Conservation (phyloP, 2,329 filamentous ascomycete species). For the Colletotrichum trifolii region DNA sequence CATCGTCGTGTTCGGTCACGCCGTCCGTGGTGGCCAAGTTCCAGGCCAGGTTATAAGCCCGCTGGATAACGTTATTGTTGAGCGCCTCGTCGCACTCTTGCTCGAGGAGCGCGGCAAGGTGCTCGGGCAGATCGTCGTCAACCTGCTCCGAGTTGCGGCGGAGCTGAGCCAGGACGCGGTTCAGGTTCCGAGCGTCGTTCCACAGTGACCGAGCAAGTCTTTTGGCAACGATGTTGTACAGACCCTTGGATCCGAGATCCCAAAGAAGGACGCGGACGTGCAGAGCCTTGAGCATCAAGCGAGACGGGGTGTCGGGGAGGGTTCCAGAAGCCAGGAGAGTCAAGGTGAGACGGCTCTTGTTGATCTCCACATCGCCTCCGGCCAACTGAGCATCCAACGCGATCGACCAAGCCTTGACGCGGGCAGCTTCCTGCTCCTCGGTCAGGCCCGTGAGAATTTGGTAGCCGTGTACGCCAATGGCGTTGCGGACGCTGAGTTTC, state of each 20-base stretch:
- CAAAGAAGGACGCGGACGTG: slow-evolving; percentile 91
- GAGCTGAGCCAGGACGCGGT: slow-evolving; percentile 59
- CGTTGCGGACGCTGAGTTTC: slow-evolving; percentile 82
- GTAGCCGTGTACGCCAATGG: slow-evolving; percentile 82
- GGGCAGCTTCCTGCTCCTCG: slow-evolving; percentile 84
- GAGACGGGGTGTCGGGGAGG: slow-evolving; percentile 81
- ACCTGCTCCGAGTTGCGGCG: slow-evolving; percentile 57
- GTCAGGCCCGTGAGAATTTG: slow-evolving; percentile 83
- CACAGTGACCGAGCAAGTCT: slow-evolving; percentile 81
- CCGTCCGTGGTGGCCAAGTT: slow-evolving; percentile 80
- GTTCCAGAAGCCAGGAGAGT: slow-evolving; percentile 91
- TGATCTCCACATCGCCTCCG: slow-evolving; percentile 90
- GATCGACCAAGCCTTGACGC: slow-evolving; percentile 92
- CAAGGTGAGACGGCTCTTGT: slow-evolving; percentile 84
- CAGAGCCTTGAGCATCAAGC: slow-evolving; percentile 91
- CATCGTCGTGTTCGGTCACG: slow-evolving; percentile 70
- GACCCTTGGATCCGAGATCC: slow-evolving; percentile 75
- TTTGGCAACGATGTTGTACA: slow-evolving; percentile 77
- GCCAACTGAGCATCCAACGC: slow-evolving; percentile 92
- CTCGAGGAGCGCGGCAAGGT: slow-evolving; percentile 80
- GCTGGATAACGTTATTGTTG: slow-evolving; percentile 80
- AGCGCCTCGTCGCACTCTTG: slow-evolving; percentile 86
- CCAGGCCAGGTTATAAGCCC: slow-evolving; percentile 90
- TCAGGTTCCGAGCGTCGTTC: slow-evolving; percentile 80
- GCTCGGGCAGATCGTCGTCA: slow-evolving; percentile 77